These are phyloP conservation scores for Candida maesae DNA, from an alignment of 805 yeast species.

Conservation along the genomic window DNA sequence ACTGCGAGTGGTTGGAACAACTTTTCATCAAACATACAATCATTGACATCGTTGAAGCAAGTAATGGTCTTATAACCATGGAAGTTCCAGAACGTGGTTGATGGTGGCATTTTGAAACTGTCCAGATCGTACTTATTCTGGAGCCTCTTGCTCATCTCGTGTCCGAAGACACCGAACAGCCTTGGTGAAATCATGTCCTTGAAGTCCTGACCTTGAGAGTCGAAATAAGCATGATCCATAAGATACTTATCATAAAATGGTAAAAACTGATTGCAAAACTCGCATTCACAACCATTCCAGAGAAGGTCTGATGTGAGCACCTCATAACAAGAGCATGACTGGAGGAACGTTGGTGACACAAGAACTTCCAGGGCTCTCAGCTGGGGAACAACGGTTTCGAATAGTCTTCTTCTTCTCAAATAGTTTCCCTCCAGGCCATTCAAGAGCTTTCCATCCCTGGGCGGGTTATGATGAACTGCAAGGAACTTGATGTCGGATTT, in stretches of 20 bases:
- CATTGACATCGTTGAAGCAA: conserved; percentile 34
- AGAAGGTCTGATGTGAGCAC: conserved; percentile 62
- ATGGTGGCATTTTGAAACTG: conserved; percentile 30
- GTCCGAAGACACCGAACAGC: conserved; percentile 50
- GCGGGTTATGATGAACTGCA: conserved; percentile 56
- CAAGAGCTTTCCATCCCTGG: conserved; percentile 49
- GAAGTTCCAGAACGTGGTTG: conserved; percentile 41
- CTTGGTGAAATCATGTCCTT: conserved; percentile 61
- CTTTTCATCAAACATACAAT: conserved; percentile 42
- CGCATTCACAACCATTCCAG: conserved; percentile 77
- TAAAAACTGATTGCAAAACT: conserved; percentile 45
- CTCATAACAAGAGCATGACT: conserved; percentile 63
- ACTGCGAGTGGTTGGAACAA: conserved; percentile 38
- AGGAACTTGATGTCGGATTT: conserved; percentile 36
- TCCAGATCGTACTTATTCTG: conserved; percentile 31
- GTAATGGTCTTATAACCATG: conserved; percentile 42
- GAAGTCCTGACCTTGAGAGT: conserved; percentile 39
- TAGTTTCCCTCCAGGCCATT: conserved; percentile 78
- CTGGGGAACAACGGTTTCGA: conserved; percentile 44
- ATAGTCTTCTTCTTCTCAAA: conserved; percentile 52
- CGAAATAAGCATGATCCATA: conserved; percentile 61
- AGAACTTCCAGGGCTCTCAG: conserved; percentile 40
- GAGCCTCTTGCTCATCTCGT: conserved; percentile 37
- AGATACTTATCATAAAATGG: conserved; percentile 55
- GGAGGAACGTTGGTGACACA: conserved; percentile 56